Conservation (phyloP, 1,284 basidiomycete species). For the Moniliella sp. region DNA sequence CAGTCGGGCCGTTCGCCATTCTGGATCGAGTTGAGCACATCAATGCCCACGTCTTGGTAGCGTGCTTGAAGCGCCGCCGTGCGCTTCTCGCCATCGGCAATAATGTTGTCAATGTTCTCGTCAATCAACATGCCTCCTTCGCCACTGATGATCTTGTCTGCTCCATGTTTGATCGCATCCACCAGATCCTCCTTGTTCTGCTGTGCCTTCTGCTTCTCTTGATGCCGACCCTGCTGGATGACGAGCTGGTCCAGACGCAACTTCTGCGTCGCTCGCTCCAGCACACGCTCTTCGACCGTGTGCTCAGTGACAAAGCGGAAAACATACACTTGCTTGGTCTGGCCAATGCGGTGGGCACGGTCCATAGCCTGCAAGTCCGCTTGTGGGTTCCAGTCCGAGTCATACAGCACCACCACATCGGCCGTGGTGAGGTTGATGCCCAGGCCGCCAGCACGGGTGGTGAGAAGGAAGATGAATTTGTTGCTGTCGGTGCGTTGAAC, state of each 20-base stretch:
- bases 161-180: constrained; percentile 95
- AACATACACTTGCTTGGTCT: constrained; percentile 94
- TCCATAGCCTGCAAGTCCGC: too few species aligned
- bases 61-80: constrained; percentile 72
- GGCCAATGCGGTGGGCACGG: too few species aligned
- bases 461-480: constrained; percentile 61
- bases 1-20: constrained; percentile 60
- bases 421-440: constrained; percentile 93
- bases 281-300: constrained; percentile 86
- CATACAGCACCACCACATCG: constrained; percentile 93
- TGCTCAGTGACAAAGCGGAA: constrained; percentile 89
- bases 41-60: constrained; percentile 75
- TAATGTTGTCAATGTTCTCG: constrained; percentile 84
- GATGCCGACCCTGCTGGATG: constrained; percentile 72
- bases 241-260: constrained; percentile 83
- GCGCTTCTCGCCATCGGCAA: constrained; percentile 53
- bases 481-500: constrained; percentile 83
- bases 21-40: constrained; percentile 91
- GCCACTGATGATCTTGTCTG: constrained; percentile 80
- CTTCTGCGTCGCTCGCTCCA: constrained; percentile 89
- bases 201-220: constrained; percentile 44
- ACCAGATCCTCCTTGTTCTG: constrained; percentile 87
- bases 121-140: constrained; percentile 47
- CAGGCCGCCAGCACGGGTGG: constrained; percentile 86
- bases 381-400: constrained; percentile 34